phyloP scores from a whole-genome alignment of 2,329 filamentous ascomycete species.

The Clarireedia sp. region DNA sequence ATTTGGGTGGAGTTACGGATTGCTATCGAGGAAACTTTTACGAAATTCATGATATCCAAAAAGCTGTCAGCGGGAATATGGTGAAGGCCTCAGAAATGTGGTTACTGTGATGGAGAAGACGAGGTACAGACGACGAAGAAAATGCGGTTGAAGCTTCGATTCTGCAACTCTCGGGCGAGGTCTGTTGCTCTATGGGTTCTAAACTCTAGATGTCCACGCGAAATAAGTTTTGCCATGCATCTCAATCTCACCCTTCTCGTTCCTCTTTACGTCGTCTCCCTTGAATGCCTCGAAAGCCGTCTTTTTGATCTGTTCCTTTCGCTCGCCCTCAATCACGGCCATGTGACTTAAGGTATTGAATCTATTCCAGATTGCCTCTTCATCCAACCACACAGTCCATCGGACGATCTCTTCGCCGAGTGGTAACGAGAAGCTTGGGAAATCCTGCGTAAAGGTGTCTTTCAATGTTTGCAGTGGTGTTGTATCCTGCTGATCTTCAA shows the following conservation, averaged over 20 bases:
- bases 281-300: slow-evolving; percentile 47
- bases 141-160: not conserved
- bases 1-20: slow-evolving; percentile 10
- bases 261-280: slow-evolving; percentile 45
- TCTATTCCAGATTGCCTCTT: slow-evolving; percentile 55
- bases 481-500: slow-evolving; percentile 48
- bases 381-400: slow-evolving; percentile 50
- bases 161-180: no score
- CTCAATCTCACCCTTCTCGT: slow-evolving; percentile 53
- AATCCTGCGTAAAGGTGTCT: slow-evolving; percentile 33
- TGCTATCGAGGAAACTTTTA: slow-evolving; percentile 9
- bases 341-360: slow-evolving; percentile 62
- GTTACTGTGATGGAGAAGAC: not conserved
- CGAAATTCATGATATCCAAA: slow-evolving; percentile 16
- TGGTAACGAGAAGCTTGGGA: slow-evolving; percentile 50
- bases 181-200: not conserved
- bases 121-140: not conserved
- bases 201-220: slow-evolving; percentile 49
- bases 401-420: slow-evolving; percentile 47
- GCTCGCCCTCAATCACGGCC: slow-evolving; percentile 44
- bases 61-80: not conserved
- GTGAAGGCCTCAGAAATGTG: not conserved
- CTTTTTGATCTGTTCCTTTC: slow-evolving; percentile 40
- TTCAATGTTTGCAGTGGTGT: slow-evolving; percentile 45
- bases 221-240: slow-evolving; percentile 57